Percentiles rank a stretch among this genome's conserved stretches.
Evolutionary conservation across 2,329 filamentous ascomycete genomes (phyloP).

Genomic region (Ceratocystis albifundus): DNA sequence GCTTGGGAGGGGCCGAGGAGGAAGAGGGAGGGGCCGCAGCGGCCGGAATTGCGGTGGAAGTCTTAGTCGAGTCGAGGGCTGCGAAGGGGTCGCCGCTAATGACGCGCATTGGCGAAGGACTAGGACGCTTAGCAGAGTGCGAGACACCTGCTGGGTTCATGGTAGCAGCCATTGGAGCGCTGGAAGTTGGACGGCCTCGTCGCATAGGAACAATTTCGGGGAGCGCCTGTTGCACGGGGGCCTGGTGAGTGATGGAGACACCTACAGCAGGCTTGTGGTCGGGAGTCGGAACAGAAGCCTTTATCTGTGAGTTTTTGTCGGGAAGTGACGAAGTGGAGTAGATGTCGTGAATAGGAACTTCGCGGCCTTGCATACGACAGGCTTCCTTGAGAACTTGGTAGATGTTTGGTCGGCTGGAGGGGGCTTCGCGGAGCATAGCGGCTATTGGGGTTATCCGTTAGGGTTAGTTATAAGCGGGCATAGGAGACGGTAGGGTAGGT

Average conservation of each 20-base stretch:
- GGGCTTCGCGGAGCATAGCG: constrained; percentile 81
- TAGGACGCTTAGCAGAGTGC: constrained; percentile 33
- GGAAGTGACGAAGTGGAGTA: constrained; percentile 54
- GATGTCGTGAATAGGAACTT: constrained; percentile 80
- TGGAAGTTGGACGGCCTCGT: constrained; percentile 53
- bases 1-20: not conserved
- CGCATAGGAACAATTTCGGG: constrained; percentile 93
- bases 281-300: constrained; percentile 44
- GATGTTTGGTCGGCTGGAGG: constrained; percentile 70
- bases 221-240: constrained; percentile 58
- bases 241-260: constrained; percentile 66
- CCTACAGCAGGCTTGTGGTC: constrained; percentile 52
- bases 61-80: constrained; percentile 59
- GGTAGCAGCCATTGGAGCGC: constrained; percentile 23
- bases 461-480: constrained; percentile 13
- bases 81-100: constrained; percentile 76
- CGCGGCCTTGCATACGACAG: constrained; percentile 77
- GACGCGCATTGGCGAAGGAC: constrained; percentile 57
- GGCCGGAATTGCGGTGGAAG: constrained; percentile 20
- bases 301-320: constrained; percentile 43
- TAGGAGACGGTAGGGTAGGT: not conserved
- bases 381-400: constrained; percentile 83
- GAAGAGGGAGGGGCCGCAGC: not conserved
- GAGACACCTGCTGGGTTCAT: not conserved
- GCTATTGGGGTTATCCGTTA: constrained; percentile 38